Percentiles rank a stretch among this genome's conserved stretches.
Evolutionary conservation across 176 grass and related monocot genomes (phyloP).

Genomic region (Dendrocalamus sinicus): DNA sequence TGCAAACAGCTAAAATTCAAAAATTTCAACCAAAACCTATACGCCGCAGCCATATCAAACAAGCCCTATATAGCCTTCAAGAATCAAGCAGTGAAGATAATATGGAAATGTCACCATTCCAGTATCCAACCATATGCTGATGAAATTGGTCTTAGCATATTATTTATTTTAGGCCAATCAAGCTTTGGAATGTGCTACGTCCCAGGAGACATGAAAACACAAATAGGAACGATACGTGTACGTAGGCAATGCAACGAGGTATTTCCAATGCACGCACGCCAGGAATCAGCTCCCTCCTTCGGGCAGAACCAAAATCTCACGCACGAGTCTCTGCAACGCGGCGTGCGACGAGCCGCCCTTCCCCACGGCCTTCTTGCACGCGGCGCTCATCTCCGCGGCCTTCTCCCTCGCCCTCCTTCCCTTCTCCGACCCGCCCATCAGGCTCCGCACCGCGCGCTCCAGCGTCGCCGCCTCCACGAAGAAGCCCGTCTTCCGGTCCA

Average conservation of each 20-base stretch:
- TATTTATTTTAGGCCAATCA: neutral
- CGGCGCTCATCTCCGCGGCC: constrained; percentile 47
- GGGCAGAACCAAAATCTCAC: too few species aligned
- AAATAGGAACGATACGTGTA: neutral
- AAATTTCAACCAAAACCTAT: too few species aligned
- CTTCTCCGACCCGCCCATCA: constrained; percentile 48
- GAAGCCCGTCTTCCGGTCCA: constrained; percentile 35
- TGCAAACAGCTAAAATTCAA: too few species aligned
- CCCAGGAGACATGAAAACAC: neutral
- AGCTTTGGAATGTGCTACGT: neutral
- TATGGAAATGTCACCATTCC: neutral
- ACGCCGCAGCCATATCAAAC: too few species aligned
- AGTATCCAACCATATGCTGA: neutral
- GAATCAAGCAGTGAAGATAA: constrained; percentile 34
- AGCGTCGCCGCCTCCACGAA: constrained; percentile 48
- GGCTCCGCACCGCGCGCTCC: constrained; percentile 41
- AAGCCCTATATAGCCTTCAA: constrained; percentile 57
- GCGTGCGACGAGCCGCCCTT: constrained; percentile 32
- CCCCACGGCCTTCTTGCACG: constrained; percentile 36
- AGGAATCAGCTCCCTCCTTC: too few species aligned
- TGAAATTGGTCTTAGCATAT: neutral
- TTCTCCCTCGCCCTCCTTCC: constrained; percentile 43
- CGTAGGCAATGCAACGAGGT: too few species aligned
- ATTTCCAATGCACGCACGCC: too few species aligned
- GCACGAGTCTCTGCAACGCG: constrained; percentile 1